A percentile compares a stretch with the other conserved stretches of the same genome.
phyloP scores from a whole-genome alignment of 2,329 filamentous ascomycete species.

The Fusarium pininemorale region DNA sequence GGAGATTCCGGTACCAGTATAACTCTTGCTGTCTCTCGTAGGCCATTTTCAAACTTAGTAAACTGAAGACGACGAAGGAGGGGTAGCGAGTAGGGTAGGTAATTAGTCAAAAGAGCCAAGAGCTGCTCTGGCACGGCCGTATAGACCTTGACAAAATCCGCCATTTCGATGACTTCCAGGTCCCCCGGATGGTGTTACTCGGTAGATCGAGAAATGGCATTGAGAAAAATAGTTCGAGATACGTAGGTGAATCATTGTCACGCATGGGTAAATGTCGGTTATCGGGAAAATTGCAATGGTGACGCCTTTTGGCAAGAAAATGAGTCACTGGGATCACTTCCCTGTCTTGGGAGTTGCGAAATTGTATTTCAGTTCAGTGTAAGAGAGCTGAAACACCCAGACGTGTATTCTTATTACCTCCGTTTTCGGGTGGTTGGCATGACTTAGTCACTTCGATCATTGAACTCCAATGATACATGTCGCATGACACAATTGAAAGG shows the following conservation, averaged over 20 bases:
- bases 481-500: not conserved
- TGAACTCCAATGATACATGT: too few relatives aligned
- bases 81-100: slow-evolving; percentile 67
- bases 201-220: not conserved
- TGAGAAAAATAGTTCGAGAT: not conserved
- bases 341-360: not conserved
- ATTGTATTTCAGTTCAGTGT: too few relatives aligned
- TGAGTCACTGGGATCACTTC: slow-evolving; percentile 7
- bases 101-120: slow-evolving; percentile 56
- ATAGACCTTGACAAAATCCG: slow-evolving; percentile 34
- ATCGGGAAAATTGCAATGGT: not conserved
- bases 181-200: not conserved
- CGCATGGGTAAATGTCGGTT: slow-evolving; percentile 37
- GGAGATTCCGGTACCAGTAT: slow-evolving; percentile 47
- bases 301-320: slow-evolving; percentile 2
- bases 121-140: slow-evolving; percentile 48
- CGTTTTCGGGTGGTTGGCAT: not conserved
- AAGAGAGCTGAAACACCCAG: not conserved
- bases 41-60: slow-evolving; percentile 53
- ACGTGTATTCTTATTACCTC: not conserved
- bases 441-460: not conserved
- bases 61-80: slow-evolving; percentile 72
- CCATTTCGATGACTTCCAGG: slow-evolving; percentile 17
- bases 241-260: not conserved
- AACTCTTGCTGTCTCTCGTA: slow-evolving; percentile 55